Evolutionary conservation across 2,329 filamentous ascomycete species (phyloP).

Genomic region (Sordariomycetes sp.): DNA sequence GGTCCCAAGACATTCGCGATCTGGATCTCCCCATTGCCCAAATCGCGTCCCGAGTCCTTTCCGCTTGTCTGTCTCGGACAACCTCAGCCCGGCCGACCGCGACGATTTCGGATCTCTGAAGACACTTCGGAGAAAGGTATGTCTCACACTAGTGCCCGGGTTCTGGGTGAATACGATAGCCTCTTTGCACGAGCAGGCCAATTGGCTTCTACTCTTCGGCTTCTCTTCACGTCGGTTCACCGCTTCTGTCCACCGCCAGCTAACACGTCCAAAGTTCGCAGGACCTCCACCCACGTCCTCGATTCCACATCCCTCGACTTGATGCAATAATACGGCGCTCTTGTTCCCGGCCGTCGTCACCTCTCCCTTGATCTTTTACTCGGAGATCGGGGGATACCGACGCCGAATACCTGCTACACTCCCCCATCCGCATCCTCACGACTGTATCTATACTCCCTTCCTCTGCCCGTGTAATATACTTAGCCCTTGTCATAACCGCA

Average conservation of each 20-base stretch:
- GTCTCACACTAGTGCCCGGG: conserved; percentile 1
- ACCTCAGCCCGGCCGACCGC: not conserved
- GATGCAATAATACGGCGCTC: not conserved
- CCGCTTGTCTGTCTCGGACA: not conserved
- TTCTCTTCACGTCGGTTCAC: not conserved
- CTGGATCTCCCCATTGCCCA: not conserved
- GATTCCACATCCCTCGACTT: not conserved
- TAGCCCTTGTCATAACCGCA: not conserved
- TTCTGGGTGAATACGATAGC: not conserved
- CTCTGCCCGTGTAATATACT: not conserved
- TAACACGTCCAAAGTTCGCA: not conserved
- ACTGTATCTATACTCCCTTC: not conserved
- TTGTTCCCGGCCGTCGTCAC: not conserved
- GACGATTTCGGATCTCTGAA: not conserved
- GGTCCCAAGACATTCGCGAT: not conserved
- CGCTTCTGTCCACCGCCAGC: not conserved
- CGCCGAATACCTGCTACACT: not conserved
- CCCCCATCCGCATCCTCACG: not conserved
- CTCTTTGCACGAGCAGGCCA: not conserved
- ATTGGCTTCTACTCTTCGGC: not conserved
- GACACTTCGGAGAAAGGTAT: conserved; percentile 1
- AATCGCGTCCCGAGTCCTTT: not conserved
- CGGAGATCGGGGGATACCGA: not conserved
- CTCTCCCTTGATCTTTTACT: not conserved
- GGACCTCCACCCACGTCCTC: not conserved